A percentile compares a stretch with the other conserved stretches of the same genome.
phyloP scores from a whole-genome alignment of 352 stramenopile genomes.

The Pythium monospermum region DNA sequence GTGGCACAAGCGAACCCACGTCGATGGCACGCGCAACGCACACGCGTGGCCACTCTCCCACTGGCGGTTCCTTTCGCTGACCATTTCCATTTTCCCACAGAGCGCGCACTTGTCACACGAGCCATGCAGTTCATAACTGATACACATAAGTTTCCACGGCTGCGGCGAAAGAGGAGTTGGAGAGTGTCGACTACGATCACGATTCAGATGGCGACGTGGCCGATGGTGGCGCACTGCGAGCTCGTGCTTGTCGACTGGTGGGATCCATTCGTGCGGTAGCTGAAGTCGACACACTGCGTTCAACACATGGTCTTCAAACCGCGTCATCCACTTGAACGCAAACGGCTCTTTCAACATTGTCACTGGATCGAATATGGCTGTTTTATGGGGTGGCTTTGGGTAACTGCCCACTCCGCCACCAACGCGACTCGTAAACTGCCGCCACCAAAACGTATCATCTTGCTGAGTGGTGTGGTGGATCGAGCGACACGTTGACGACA shows the following conservation, averaged over 20 bases:
- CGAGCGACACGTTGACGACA: conserved; percentile 22
- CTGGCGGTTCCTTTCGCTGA: conserved; percentile 15
- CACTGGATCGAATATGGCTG: background rate
- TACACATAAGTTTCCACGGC: conserved; percentile 24
- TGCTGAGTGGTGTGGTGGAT: conserved; percentile 11
- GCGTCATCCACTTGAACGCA: conserved; percentile 12
- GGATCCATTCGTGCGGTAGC: background rate
- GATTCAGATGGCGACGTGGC: background rate
- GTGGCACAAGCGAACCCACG: conserved; percentile 39
- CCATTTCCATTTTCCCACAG: conserved; percentile 27
- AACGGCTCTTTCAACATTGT: conserved; percentile 7
- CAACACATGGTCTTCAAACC: conserved; percentile 14
- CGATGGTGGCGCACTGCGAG: background rate
- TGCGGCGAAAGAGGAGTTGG: no score
- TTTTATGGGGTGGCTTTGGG: no score
- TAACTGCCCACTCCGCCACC: no score
- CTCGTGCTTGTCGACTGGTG: background rate
- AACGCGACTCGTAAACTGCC: conserved; percentile 23
- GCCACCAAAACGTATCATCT: conserved; percentile 28
- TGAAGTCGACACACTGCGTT: conserved; percentile 16
- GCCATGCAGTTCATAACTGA: conserved; percentile 20
- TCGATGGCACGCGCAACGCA: conserved; percentile 23
- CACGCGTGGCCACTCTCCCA: conserved; percentile 35
- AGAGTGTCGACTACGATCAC: conserved; percentile 10
- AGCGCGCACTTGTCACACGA: conserved; percentile 34